phyloP scores from a whole-genome alignment of 2,329 filamentous ascomycete genomes.

The Botryotinia globosa region DNA sequence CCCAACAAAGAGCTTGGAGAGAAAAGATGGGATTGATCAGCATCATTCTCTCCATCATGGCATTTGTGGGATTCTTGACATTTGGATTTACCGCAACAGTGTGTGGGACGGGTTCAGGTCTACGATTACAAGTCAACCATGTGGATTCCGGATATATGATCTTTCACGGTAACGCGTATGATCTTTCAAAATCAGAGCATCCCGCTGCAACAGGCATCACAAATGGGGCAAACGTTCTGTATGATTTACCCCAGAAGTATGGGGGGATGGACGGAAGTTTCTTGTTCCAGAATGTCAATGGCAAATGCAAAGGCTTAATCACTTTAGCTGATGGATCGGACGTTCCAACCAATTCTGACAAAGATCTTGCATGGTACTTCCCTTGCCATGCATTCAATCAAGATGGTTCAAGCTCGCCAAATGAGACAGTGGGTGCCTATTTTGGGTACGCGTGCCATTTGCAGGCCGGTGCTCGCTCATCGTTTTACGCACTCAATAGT shows the following conservation, averaged over 20 bases:
- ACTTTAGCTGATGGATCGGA: conserved; percentile 67
- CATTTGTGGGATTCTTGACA: conserved; percentile 88
- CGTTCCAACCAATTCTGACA: conserved; percentile 70
- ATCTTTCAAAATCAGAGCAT: conserved; percentile 74
- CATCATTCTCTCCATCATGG: conserved; percentile 84
- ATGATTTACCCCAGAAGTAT: conserved; percentile 76
- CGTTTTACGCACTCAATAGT: conserved; percentile 70
- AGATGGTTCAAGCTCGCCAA: conserved; percentile 79
- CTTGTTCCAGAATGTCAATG: conserved; percentile 97
- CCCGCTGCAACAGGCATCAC: conserved; percentile 78
- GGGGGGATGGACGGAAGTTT: conserved; percentile 94
- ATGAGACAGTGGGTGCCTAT: conserved; percentile 72
- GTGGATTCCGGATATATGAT: conserved; percentile 87
- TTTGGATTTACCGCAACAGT: conserved; percentile 93
- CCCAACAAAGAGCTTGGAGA: conserved; percentile 88
- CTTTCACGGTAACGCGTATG: conserved; percentile 88
- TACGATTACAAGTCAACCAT: conserved; percentile 75
- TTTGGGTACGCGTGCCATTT: conserved; percentile 89
- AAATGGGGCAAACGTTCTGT: conserved; percentile 73
- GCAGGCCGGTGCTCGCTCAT: conserved; percentile 59
- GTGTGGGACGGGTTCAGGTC: conserved; percentile 68
- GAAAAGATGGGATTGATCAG: conserved; percentile 98
- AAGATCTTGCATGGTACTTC: conserved; percentile 93
- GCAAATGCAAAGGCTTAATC: conserved; percentile 89
- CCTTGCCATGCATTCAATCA: conserved; percentile 90